A percentile compares a stretch with the other conserved stretches of the same genome.
These are phyloP conservation scores for Tolypocladium capitatum DNA, from an alignment of 2,329 filamentous ascomycete species.

Conservation along the genomic window DNA sequence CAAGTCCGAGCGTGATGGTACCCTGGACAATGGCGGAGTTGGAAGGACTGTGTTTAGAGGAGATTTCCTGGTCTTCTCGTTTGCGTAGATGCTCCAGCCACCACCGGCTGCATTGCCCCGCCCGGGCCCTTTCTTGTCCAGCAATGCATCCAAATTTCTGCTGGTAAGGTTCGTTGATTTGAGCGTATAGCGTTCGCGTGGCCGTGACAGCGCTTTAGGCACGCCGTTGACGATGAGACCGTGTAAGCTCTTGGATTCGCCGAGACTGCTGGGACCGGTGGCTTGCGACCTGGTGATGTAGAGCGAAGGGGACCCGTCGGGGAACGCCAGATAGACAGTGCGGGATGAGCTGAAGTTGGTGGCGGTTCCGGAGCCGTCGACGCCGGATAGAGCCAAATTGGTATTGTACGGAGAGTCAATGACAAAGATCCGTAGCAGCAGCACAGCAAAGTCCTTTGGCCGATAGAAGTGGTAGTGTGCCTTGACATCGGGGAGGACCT, in stretches of 20 bases:
- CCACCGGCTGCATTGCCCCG: conserved; percentile 60
- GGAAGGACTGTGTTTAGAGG: conserved; percentile 41
- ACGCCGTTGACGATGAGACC: conserved; percentile 65
- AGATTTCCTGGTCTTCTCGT: conserved; percentile 40
- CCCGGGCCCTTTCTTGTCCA: conserved; percentile 55
- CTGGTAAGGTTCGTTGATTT: conserved; percentile 55
- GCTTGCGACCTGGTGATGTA: conserved; percentile 47
- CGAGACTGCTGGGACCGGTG: conserved; percentile 24
- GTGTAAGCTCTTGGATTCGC: conserved; percentile 51
- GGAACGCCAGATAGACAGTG: conserved; percentile 70
- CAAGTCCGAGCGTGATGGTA: conserved; percentile 14
- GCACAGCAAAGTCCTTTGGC: conserved; percentile 53
- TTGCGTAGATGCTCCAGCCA: conserved; percentile 68
- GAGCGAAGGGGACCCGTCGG: conserved; percentile 63
- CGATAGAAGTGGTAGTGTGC: conserved; percentile 70
- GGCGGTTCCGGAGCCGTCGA: conserved; percentile 16
- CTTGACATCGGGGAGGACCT: conserved; percentile 67
- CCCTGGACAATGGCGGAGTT: conserved; percentile 28
- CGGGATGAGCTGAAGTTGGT: conserved; percentile 50
- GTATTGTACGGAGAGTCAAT: conserved; percentile 71
- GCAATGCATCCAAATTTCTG: conserved; percentile 55
- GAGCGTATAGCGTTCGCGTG: conserved; percentile 58
- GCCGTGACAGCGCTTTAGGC: conserved; percentile 67
- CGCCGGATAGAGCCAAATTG: conserved; percentile 29
- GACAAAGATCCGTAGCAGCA: conserved; percentile 66